Conservation (phyloP, 352 stramenopile genomes). For the Poterioochromonas sp. region DNA sequence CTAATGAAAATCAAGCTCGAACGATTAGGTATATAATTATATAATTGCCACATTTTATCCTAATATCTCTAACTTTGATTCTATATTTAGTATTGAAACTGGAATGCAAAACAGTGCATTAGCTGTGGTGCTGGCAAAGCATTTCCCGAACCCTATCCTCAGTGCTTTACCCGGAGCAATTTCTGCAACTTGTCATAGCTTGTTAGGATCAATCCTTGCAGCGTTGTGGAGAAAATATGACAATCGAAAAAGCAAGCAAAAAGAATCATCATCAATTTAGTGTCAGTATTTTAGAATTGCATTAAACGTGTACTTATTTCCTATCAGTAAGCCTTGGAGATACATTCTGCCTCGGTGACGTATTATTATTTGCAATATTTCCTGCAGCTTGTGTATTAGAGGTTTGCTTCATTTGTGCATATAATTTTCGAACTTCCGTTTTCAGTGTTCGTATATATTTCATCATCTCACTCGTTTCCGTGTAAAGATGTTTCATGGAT, state of each 20-base stretch:
- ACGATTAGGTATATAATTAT: not conserved
- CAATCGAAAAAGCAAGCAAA: no score
- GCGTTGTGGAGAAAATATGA: slow-evolving; percentile 58
- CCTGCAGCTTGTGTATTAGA: no score
- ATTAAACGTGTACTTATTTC: no score
- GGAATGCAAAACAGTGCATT: slow-evolving; percentile 71
- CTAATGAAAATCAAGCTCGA: not conserved
- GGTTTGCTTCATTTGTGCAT: no score
- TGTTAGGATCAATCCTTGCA: slow-evolving; percentile 59
- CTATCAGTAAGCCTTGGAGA: no score
- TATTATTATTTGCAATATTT: no score
- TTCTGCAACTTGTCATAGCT: slow-evolving; percentile 58
- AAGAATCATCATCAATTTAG: no score
- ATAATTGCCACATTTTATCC: not conserved
- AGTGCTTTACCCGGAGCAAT: slow-evolving; percentile 61
- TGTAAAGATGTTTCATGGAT: not conserved
- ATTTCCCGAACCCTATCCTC: slow-evolving; percentile 50
- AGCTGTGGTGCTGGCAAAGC: slow-evolving; percentile 63
- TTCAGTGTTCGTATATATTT: slow-evolving; percentile 1
- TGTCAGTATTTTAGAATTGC: no score
- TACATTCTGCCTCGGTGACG: no score
- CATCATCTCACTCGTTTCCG: not conserved
- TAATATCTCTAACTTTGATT: no score
- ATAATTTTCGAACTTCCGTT: not conserved
- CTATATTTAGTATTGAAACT: slow-evolving; percentile 51